A percentile compares a stretch with the other conserved stretches of the same genome.
Evolutionary conservation across 2,329 filamentous ascomycete genomes (phyloP).

Genomic region (Gaeumannomyces sp.): DNA sequence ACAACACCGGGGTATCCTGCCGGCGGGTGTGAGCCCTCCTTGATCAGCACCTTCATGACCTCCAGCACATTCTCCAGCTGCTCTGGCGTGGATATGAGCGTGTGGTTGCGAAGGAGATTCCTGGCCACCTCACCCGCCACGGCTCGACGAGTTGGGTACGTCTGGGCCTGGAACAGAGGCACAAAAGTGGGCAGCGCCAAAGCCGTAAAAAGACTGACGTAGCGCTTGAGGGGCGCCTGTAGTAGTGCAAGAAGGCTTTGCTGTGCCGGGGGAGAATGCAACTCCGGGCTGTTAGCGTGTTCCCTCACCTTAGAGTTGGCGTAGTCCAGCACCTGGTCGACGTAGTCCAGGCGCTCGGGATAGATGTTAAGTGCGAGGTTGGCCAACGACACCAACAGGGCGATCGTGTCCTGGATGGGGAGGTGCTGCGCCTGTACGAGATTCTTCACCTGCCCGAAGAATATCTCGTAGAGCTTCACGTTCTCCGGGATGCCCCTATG

Average conservation of each 20-base stretch:
- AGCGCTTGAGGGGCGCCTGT: conserved; percentile 83
- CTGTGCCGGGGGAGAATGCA: conserved; percentile 83
- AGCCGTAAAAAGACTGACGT: conserved; percentile 93
- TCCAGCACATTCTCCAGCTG: conserved; percentile 86
- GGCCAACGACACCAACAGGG: conserved; percentile 83
- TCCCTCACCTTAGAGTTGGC: conserved; percentile 81
- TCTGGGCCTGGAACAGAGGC: conserved; percentile 82
- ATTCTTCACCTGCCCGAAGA: conserved; percentile 92
- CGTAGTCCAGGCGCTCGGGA: conserved; percentile 84
- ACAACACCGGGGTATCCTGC: conserved; percentile 76
- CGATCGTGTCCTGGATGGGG: conserved; percentile 91
- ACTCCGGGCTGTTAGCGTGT: conserved; percentile 88
- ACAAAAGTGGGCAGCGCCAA: conserved; percentile 88
- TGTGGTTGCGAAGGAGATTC: conserved; percentile 76
- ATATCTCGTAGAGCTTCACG: conserved; percentile 91
- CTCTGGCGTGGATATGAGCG: conserved; percentile 66
- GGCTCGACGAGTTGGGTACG: conserved; percentile 83
- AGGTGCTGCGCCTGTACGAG: conserved; percentile 86
- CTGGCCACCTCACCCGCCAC: conserved; percentile 85
- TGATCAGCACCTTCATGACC: conserved; percentile 84
- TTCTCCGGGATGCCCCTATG: conserved; percentile 60
- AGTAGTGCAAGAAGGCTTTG: conserved; percentile 83
- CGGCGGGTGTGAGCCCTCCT: conserved; percentile 81
- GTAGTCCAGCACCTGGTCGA: conserved; percentile 88
- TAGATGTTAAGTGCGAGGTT: conserved; percentile 97